Conservation (phyloP, 2,329 filamentous ascomycete species). For the Teratosphaeria gauchensis region DNA sequence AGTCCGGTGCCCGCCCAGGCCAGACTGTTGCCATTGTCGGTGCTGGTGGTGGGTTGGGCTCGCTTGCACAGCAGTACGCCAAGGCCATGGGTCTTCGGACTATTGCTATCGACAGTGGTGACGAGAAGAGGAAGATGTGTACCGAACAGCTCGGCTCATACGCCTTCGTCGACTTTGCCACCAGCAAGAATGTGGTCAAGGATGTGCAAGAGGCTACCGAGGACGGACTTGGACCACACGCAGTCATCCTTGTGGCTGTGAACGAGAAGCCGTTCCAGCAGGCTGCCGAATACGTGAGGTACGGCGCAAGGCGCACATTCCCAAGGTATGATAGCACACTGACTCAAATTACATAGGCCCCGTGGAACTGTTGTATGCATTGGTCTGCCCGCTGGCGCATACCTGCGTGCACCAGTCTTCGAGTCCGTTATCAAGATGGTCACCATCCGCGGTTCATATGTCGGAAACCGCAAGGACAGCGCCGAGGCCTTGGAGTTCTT, state of each 20-base stretch:
- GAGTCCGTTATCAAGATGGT: conserved; percentile 85
- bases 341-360: neutral
- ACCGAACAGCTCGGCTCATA: conserved; percentile 57
- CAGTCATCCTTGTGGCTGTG: conserved; percentile 77
- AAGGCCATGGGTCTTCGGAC: conserved; percentile 77
- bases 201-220: conserved; percentile 74
- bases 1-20: conserved; percentile 63
- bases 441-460: conserved; percentile 84
- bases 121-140: conserved; percentile 67
- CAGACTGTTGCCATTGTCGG: conserved; percentile 77
- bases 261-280: conserved; percentile 93
- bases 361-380: conserved; percentile 79
- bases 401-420: conserved; percentile 76
- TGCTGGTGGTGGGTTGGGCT: conserved; percentile 73
- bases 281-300: conserved; percentile 48
- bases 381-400: conserved; percentile 72
- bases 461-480: conserved; percentile 82
- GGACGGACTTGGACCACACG: conserved; percentile 77
- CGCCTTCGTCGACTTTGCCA: conserved; percentile 71
- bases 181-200: conserved; percentile 64
- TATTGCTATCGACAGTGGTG: conserved; percentile 74
- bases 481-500: conserved; percentile 89
- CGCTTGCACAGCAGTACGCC: conserved; percentile 75
- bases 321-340: neutral
- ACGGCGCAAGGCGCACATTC: neutral